Evolutionary conservation across 2,329 filamentous ascomycete species (phyloP).

Genomic region (Cercospora sp.): DNA sequence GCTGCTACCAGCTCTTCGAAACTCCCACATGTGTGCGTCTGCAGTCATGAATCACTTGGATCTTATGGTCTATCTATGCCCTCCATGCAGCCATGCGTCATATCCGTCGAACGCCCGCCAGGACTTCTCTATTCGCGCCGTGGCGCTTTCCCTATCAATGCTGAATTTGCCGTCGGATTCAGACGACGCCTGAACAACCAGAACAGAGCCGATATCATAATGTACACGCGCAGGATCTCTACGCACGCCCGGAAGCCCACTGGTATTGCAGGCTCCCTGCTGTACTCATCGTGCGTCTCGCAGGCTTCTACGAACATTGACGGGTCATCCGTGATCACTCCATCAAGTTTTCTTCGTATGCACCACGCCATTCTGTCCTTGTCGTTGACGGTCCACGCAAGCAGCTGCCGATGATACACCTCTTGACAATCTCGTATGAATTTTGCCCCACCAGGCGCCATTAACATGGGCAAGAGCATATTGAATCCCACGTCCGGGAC

Average conservation of each 20-base stretch:
- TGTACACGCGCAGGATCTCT: constrained; percentile 24
- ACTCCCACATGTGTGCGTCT: neutral
- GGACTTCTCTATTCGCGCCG: constrained; percentile 7
- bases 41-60: neutral
- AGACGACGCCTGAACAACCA: constrained; percentile 25
- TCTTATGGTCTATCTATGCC: neutral
- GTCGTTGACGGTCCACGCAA: constrained; percentile 86
- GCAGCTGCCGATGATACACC: constrained; percentile 59
- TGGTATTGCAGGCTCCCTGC: constrained; percentile 18
- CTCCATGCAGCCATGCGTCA: neutral
- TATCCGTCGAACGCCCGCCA: neutral
- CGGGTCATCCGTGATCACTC: constrained; percentile 84
- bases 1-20: neutral
- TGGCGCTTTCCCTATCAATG: constrained; percentile 21
- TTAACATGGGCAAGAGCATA: constrained; percentile 67
- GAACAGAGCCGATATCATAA: constrained; percentile 24
- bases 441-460: constrained; percentile 63
- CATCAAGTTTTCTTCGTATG: constrained; percentile 66
- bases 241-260: constrained; percentile 20
- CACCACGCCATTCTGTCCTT: constrained; percentile 78
- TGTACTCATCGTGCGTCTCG: constrained; percentile 43
- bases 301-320: constrained; percentile 65
- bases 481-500: constrained; percentile 74
- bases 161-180: constrained; percentile 12
- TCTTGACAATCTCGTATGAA: constrained; percentile 57